These are phyloP conservation scores for rapeseed (Brassica napus) DNA, from an alignment of 345 rosid species.

Conservation along the genomic window Da-Ae NC_063441.1:16131001-16131500, in stretches of 20 bases:
- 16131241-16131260: slow-evolving; percentile 75
- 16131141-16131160: slow-evolving; percentile 47
- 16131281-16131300: slow-evolving; percentile 41
- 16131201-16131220: slow-evolving; percentile 55
- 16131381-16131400: neutral
- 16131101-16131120: slow-evolving; percentile 62
- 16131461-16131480: too few species aligned
- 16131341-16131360: neutral
- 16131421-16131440: too few species aligned
- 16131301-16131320: neutral
- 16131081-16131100: slow-evolving; percentile 55
- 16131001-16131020: slow-evolving; percentile 57
- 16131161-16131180: slow-evolving; percentile 58
- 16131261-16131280: slow-evolving; percentile 79
- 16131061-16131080: slow-evolving; percentile 44
- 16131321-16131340: neutral
- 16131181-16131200: slow-evolving; percentile 47
- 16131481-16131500: too few species aligned
- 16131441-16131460: too few species aligned
- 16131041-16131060: slow-evolving; percentile 46
- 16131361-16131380: neutral
- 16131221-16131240: slow-evolving; percentile 66
- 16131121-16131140: slow-evolving; percentile 50
- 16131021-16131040: slow-evolving; percentile 69
- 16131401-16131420: neutral